Evolutionary conservation across 495 filamentous ascomycete species (phyloP), one percentile per base, ranked within the genome.

Genomic region (Echria macrotheca): DNA sequence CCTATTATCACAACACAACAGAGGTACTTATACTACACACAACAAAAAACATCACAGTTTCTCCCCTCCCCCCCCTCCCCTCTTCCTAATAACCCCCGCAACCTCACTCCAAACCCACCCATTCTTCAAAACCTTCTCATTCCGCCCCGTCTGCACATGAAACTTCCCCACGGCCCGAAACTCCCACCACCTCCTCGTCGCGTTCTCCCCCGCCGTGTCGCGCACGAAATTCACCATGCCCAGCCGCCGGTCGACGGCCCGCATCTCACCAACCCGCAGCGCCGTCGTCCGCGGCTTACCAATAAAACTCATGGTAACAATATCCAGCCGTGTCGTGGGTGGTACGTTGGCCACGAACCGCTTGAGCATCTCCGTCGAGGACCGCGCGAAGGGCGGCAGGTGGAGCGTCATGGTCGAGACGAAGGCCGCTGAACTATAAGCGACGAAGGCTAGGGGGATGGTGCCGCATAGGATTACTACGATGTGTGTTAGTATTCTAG

Each of bases 391-490:
- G 3, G 75, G 65, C 5, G 87, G 87, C 9, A 90, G 68, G 19
- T 77, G 75, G 25, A 91, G 66, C 63, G 87, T 83, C 44, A 89
- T 68, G 49, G 80, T 80, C n/a, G 80, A 79, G 2, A 90, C 85
- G 56, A 83, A 87, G 6, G 87, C 84, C 3, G 78, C 70, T 1
- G 79, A 79, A 25, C 73, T 79, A 58, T 80, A 84, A 3, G 74
- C 69, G 11, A 89, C 75, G 60, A 83, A 81, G n/a, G 81, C 22
- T 58, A 89, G 68, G 5, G 87, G 88, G 23, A 85, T 56, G 10
- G 81, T 57, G 53, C 84, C 82, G 48, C 72, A 78, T 37, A 76
- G 56, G 21, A 79, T 61, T 17, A 81, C 84, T 86, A 44, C 5
- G n/a, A 3, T n/a, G 31, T 19, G 25, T 22, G 47, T 58, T 5